phyloP scores from a whole-genome alignment of 495 filamentous ascomycete genomes.

The Aspergillus olivimuriae region DNA sequence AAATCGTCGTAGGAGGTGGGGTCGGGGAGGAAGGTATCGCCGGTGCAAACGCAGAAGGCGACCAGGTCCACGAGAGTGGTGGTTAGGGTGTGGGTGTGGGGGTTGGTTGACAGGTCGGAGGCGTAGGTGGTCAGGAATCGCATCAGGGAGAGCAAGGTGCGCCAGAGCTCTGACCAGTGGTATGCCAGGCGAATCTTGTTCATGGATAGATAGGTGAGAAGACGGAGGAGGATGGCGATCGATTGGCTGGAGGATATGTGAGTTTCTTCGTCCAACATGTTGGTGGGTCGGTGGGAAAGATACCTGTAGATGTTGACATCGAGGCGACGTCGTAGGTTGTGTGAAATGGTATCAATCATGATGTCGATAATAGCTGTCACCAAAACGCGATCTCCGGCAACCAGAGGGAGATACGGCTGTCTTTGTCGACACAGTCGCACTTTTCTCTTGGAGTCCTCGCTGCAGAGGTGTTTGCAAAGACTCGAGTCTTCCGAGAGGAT shows the following conservation, averaged over 20 bases:
- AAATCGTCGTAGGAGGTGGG: constrained; percentile 77
- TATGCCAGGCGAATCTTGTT: constrained; percentile 72
- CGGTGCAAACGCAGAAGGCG: constrained; percentile 76
- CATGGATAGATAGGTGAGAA: constrained; percentile 75
- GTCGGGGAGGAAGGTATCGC: constrained; percentile 89
- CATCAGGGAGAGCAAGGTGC: constrained; percentile 79
- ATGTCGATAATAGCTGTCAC: constrained; percentile 75
- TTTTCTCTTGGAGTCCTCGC: constrained; percentile 65
- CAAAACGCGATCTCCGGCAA: constrained; percentile 62
- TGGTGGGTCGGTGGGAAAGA: constrained; percentile 4
- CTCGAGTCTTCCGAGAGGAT: constrained; percentile 82
- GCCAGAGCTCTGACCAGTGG: constrained; percentile 96
- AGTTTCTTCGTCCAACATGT: not conserved
- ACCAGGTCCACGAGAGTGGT: constrained; percentile 69
- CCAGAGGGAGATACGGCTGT: constrained; percentile 77
- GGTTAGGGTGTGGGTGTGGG: constrained; percentile 49
- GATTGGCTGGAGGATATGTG: constrained; percentile 26
- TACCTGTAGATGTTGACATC: constrained; percentile 80
- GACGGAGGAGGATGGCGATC: constrained; percentile 72
- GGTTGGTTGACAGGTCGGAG: constrained; percentile 58
- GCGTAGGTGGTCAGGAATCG: constrained; percentile 86
- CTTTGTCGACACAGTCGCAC: constrained; percentile 88
- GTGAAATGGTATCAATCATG: constrained; percentile 83
- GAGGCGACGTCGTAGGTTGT: constrained; percentile 81
- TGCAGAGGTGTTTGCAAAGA: constrained; percentile 79